A percentile compares a stretch with the other conserved stretches of the same genome.
Conservation (phyloP, 192 early-diverging fungal species). For the Funneliformis mosseae region DNA sequence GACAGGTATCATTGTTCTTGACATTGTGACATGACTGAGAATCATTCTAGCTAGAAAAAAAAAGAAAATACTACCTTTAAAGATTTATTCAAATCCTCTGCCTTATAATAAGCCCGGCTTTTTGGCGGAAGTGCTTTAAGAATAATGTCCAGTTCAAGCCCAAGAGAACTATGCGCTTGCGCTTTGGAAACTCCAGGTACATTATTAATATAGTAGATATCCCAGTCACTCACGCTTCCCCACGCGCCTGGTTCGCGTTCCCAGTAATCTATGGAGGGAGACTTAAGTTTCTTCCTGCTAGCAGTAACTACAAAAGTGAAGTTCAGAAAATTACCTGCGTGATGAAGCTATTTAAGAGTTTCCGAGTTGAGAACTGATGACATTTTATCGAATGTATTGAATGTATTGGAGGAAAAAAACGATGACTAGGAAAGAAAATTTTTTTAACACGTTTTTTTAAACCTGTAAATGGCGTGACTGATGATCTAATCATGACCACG, state of each 20-base stretch:
- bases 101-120: background rate
- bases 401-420: too few relatives aligned
- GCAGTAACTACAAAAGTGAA: constrained; percentile 1
- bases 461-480: too few relatives aligned
- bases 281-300: constrained; percentile 14
- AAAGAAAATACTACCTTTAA: constrained; percentile 14
- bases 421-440: too few relatives aligned
- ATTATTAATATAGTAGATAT: constrained; percentile 17
- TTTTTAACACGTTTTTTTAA: too few relatives aligned
- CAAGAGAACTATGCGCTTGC: constrained; percentile 5
- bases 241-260: background rate
- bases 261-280: constrained; percentile 24
- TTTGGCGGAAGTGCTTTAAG: background rate
- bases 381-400: too few relatives aligned
- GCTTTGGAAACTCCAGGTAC: constrained; percentile 5
- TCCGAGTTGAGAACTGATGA: background rate
- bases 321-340: constrained; percentile 14
- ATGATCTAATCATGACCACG: too few relatives aligned
- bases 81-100: background rate
- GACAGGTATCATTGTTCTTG: constrained; percentile 3
- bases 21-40: background rate
- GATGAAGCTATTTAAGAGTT: background rate
- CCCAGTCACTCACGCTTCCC: constrained; percentile 9
- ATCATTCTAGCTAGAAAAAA: background rate
- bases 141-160: background rate